These are phyloP conservation scores for Mucor mucedo DNA, from an alignment of 371 early-diverging fungal species.

Conservation along the genomic window DNA sequence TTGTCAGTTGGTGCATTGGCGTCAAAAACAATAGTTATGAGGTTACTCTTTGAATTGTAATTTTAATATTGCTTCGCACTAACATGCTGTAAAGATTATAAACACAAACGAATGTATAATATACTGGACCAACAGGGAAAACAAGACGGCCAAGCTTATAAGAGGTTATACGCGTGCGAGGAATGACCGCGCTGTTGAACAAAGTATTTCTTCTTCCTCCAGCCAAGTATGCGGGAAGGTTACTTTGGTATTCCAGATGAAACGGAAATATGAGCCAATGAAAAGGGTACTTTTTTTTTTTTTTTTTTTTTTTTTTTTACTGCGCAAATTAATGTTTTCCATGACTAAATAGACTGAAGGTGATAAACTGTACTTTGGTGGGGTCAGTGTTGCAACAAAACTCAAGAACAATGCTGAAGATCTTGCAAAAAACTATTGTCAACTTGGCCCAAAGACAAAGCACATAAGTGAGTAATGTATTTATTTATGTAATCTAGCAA, in stretches of 20 bases:
- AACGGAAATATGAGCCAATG: neutral
- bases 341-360: neutral
- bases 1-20: neutral
- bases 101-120: neutral
- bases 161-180: neutral
- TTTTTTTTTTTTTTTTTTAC: too few species aligned
- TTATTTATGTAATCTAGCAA: neutral
- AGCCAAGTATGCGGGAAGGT: neutral
- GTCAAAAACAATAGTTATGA: neutral
- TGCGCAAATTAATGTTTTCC: too few species aligned
- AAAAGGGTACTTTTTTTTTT: neutral
- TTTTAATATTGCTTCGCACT: neutral
- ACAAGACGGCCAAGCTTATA: neutral
- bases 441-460: neutral
- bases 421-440: neutral
- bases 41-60: neutral
- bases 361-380: neutral
- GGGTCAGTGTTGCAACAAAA: neutral
- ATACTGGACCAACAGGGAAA: neutral
- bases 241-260: neutral
- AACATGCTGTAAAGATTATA: neutral
- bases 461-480: neutral
- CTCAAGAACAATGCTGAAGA: neutral
- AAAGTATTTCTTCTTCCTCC: neutral
- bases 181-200: neutral